Evolutionary conservation across 1,284 basidiomycete species (phyloP).

Genomic region (Cryptococcus deneoformans): DNA sequence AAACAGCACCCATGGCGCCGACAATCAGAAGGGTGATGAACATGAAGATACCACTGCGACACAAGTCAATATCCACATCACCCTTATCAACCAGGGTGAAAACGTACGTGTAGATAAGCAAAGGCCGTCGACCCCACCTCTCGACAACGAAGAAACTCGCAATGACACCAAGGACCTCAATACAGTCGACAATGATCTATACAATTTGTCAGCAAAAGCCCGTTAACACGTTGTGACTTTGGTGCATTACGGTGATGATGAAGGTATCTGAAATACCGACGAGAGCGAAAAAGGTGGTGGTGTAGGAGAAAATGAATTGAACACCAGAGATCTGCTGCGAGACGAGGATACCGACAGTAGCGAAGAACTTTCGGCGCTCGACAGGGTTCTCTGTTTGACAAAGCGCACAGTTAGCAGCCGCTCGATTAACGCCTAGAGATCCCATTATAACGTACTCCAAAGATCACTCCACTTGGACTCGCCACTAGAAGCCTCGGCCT

Average conservation of each 20-base stretch:
- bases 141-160: slow-evolving; percentile 51
- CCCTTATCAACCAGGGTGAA: neutral
- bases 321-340: slow-evolving; percentile 48
- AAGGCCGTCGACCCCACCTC: slow-evolving; percentile 50
- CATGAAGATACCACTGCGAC: slow-evolving; percentile 46
- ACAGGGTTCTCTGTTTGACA: slow-evolving; percentile 32
- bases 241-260: slow-evolving; percentile 46
- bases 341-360: slow-evolving; percentile 50
- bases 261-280: slow-evolving; percentile 48
- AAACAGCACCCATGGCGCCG: slow-evolving; percentile 44
- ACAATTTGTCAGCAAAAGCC: neutral
- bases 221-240: no score
- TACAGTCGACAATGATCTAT: slow-evolving; percentile 40
- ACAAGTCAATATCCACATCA: neutral
- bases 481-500: slow-evolving; percentile 38
- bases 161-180: slow-evolving; percentile 50
- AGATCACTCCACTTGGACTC: slow-evolving; percentile 48
- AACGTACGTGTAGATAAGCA: slow-evolving; percentile 46
- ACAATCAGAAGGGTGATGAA: slow-evolving; percentile 48
- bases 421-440: slow-evolving; percentile 2
- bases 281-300: slow-evolving; percentile 42
- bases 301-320: slow-evolving; percentile 48
- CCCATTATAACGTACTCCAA: slow-evolving; percentile 34
- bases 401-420: neutral
- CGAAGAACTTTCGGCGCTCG: slow-evolving; percentile 45